A percentile compares a stretch with the other conserved stretches of the same genome.
Evolutionary conservation across 495 filamentous ascomycete genomes (phyloP).

Genomic region (Tuber aestivum): DNA sequence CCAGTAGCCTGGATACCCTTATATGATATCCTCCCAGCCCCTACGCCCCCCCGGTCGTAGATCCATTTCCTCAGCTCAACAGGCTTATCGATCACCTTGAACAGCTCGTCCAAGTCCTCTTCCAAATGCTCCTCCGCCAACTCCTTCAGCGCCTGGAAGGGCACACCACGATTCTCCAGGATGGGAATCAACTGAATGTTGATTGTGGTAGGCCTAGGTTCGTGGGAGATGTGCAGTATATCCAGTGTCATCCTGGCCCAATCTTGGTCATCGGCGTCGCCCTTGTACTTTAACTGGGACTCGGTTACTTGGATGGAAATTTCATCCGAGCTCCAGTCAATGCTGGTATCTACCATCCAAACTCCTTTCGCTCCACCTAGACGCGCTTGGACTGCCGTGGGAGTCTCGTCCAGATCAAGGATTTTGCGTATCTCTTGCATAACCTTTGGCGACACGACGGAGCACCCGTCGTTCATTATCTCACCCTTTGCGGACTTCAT

Average conservation of each 20-base stretch:
- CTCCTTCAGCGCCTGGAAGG: constrained; percentile 48
- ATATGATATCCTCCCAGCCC: constrained; percentile 42
- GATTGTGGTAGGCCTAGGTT: constrained; percentile 58
- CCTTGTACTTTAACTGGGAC: constrained; percentile 74
- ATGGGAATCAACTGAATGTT: constrained; percentile 77
- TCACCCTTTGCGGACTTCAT: constrained; percentile 45
- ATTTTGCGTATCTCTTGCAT: constrained; percentile 56
- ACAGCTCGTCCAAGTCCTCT: constrained; percentile 55
- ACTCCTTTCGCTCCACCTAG: constrained; percentile 83
- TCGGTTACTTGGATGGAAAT: constrained; percentile 72
- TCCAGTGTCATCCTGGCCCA: constrained; percentile 64
- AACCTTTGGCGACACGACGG: constrained; percentile 59
- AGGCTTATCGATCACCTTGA: constrained; percentile 52
- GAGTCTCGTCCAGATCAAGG: constrained; percentile 57
- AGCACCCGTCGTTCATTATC: constrained; percentile 82
- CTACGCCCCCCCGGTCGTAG: constrained; percentile 41
- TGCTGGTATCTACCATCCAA: constrained; percentile 61
- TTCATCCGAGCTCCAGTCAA: constrained; percentile 37
- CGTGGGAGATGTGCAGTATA: constrained; percentile 58
- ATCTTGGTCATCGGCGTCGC: constrained; percentile 52
- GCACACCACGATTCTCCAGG: constrained; percentile 59
- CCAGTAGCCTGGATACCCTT: constrained; percentile 43
- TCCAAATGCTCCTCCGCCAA: constrained; percentile 57
- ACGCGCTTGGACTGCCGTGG: constrained; percentile 72
- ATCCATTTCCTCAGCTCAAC: constrained; percentile 56